Conservation (phyloP, 306 rosid species). For the Hippophae rhamnoides region DNA sequence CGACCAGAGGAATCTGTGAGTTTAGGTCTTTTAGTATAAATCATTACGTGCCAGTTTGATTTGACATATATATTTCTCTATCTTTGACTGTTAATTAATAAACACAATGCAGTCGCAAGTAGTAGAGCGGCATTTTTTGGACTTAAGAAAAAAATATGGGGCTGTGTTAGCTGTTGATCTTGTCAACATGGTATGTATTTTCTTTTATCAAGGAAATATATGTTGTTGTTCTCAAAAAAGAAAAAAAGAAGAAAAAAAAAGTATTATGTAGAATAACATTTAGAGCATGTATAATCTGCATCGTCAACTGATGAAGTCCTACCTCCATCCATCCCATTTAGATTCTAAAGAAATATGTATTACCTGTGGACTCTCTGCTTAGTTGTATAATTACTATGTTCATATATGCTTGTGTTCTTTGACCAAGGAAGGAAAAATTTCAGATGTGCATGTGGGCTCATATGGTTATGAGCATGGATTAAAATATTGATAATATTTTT, state of each 20-base stretch:
- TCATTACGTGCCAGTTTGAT: constrained; percentile 8
- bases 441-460: no score
- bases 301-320: not conserved
- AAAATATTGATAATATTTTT: no score
- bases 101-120: constrained; percentile 59
- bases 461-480: no score
- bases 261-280: constrained; percentile 3
- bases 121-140: constrained; percentile 80
- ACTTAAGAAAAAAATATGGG: constrained; percentile 89
- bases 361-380: not conserved
- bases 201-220: constrained; percentile 1
- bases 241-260: not conserved
- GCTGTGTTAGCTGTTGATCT: constrained; percentile 85
- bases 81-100: constrained; percentile 29
- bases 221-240: no score
- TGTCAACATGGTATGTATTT: constrained; percentile 58
- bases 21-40: not conserved
- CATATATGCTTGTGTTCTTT: no score
- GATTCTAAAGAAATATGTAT: constrained; percentile 1
- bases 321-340: not conserved
- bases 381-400: no score
- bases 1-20: constrained; percentile 82
- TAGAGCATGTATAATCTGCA: constrained; percentile 1
- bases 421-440: no score
- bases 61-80: constrained; percentile 12